These are phyloP conservation scores for Cladosporium cucumerinum DNA, from an alignment of 2,329 filamentous ascomycete genomes.

Conservation along the genomic window DNA sequence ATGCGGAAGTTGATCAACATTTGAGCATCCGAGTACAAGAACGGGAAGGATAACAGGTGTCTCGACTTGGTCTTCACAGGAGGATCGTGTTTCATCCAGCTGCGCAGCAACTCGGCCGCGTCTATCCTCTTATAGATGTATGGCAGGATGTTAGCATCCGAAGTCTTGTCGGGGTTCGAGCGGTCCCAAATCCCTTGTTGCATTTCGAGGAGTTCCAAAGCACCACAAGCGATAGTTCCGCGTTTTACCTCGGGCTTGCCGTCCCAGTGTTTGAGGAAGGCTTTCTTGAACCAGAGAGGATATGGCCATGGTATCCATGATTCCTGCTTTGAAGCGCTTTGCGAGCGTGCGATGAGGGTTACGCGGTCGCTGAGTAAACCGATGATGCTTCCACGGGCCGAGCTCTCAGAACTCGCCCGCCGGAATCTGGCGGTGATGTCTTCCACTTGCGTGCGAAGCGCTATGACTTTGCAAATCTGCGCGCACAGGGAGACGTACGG, in stretches of 20 bases:
- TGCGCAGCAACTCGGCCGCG: constrained; percentile 67
- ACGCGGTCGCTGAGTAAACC: background rate
- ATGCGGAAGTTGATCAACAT: constrained; percentile 82
- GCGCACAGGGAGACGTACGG: constrained; percentile 1
- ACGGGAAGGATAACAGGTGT: constrained; percentile 77
- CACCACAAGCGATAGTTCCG: constrained; percentile 71
- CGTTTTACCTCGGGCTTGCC: constrained; percentile 67
- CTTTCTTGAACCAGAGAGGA: constrained; percentile 69
- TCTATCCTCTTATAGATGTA: constrained; percentile 76
- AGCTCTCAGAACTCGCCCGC: no score
- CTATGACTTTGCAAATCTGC: constrained; percentile 1
- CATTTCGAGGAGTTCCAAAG: constrained; percentile 67
- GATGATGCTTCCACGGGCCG: background rate
- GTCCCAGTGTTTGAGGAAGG: constrained; percentile 78
- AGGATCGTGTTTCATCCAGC: constrained; percentile 60
- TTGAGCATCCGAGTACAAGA: constrained; percentile 69
- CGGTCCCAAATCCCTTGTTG: constrained; percentile 42
- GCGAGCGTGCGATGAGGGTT: background rate
- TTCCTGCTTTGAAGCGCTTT: constrained; percentile 1
- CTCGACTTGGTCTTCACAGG: constrained; percentile 57
- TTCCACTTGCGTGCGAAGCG: constrained; percentile 10
- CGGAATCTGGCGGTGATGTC: constrained; percentile 26
- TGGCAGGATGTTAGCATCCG: constrained; percentile 37
- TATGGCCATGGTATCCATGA: constrained; percentile 14
- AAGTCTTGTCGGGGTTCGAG: constrained; percentile 1